A percentile compares a stretch with the other conserved stretches of the same genome.
Evolutionary conservation across 2,329 filamentous ascomycete species (phyloP).

Genomic region (Metarhizium humberi): DNA sequence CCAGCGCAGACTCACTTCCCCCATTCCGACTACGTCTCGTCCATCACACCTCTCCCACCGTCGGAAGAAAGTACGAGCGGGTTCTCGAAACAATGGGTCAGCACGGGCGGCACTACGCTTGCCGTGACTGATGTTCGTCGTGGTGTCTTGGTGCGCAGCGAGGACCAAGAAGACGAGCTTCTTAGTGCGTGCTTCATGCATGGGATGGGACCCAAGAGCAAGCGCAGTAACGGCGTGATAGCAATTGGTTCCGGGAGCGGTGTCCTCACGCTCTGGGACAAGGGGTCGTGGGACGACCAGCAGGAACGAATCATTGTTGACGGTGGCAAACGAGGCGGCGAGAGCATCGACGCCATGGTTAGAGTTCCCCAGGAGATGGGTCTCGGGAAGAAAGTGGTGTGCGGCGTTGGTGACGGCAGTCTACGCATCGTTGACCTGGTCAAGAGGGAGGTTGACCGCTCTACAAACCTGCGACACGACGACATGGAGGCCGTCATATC

Average conservation of each 20-base stretch:
- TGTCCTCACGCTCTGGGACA: constrained; percentile 87
- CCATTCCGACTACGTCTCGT: constrained; percentile 89
- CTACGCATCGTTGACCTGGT: constrained; percentile 71
- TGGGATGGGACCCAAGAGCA: constrained; percentile 60
- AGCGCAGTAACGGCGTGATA: constrained; percentile 61
- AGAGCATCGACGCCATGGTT: constrained; percentile 72
- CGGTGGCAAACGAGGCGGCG: constrained; percentile 50
- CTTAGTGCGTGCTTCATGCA: constrained; percentile 72
- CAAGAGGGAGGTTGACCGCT: constrained; percentile 59
- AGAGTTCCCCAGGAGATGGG: constrained; percentile 62
- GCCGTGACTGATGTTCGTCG: constrained; percentile 82
- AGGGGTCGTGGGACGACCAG: constrained; percentile 90
- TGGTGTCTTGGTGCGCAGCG: constrained; percentile 78
- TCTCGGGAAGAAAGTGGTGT: constrained; percentile 63
- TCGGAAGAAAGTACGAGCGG: constrained; percentile 75
- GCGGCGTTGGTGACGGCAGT: constrained; percentile 73
- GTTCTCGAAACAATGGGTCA: constrained; percentile 90
- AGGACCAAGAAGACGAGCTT: constrained; percentile 91
- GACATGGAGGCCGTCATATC: constrained; percentile 79
- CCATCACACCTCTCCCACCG: constrained; percentile 73
- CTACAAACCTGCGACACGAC: constrained; percentile 59
- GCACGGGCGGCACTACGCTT: constrained; percentile 83
- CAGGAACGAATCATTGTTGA: constrained; percentile 80
- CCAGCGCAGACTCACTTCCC: constrained; percentile 76
- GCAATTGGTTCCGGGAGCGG: constrained; percentile 70